These are phyloP conservation scores for Solanum tarapatanum DNA, from an alignment of 257 asterid genomes.

Conservation along the genomic window DNA sequence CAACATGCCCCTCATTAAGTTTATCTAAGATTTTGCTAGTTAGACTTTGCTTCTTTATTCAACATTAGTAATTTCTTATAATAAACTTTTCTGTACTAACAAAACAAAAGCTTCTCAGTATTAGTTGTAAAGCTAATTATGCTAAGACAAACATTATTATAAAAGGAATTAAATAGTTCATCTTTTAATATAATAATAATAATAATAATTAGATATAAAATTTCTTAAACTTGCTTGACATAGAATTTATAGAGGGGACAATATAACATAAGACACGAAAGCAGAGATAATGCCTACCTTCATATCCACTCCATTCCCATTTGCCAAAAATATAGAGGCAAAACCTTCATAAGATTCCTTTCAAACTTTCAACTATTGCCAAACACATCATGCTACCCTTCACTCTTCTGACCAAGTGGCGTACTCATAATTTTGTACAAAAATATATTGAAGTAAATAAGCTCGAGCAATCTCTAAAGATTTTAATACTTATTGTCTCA, in stretches of 20 bases:
- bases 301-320: conserved; percentile 19
- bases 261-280: neutral
- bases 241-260: neutral
- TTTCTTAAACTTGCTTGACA: neutral
- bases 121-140: neutral
- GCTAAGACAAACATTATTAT: neutral
- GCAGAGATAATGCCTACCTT: conserved; percentile 19
- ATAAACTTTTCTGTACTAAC: neutral
- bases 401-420: neutral
- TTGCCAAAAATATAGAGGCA: conserved; percentile 5
- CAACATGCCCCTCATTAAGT: neutral
- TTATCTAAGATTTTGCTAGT: neutral
- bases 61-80: neutral
- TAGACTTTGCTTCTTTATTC: neutral
- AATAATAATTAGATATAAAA: neutral
- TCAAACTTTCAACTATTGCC: neutral
- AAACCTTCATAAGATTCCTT: neutral
- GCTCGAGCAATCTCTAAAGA: too few relatives aligned
- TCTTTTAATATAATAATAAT: neutral
- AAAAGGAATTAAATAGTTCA: neutral
- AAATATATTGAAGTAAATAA: neutral
- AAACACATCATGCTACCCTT: neutral
- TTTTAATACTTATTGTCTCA: neutral
- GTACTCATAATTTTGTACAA: neutral
- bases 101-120: neutral